Evolutionary conservation across 331 rosid species (phyloP), one percentile per base, ranked within the genome.

Genomic region (Rhamnella rubrinervis): DNA sequence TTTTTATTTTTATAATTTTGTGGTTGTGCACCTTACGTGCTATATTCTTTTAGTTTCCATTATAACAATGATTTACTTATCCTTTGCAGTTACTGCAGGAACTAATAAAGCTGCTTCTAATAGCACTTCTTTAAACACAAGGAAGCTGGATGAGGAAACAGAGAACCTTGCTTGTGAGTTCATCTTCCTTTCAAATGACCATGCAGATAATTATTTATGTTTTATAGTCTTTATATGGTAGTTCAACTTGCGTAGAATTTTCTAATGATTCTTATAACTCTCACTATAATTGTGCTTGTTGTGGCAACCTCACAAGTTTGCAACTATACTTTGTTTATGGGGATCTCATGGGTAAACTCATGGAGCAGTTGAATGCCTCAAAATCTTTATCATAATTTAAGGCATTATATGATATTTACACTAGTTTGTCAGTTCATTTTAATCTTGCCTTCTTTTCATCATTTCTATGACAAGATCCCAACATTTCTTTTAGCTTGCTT

Each of bases 131-230:
- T 64, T 92, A 78, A 92, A 92, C 75, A 87, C 96, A 16, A 86
- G 95, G 89, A 89, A 88, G 86, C 80, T 92, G 14, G 98, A 92
- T 70, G 96, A 92, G 1, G 96, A 92, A 81, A 86, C 95, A 0
- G 96, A 92, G 79, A 88, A 63, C 68, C 92, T 92, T 59, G 65
- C 93, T 67, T 91, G 96, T 92, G 67, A 86, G 98, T 84, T 18
- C 18, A 57, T 66, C 1, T 56, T 14, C 8, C 17, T 64, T 61
- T 55, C 18, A 40, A 20, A 11, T 12, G 13, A 20, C 52, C 53
- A 8, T 63, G 7, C 1, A 44, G 49, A 44, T 44, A 44, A 8
- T 53, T 37, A 38, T 8, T 67, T 53, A n/a, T 52, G 59, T 31
- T 17, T 23, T 66, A 1, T 26, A 10, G 7, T n/a, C 16, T 50